These are phyloP conservation scores for Nematocida homosporus DNA, from an alignment of 371 early-diverging fungal species.

Conservation along the genomic window DNA sequence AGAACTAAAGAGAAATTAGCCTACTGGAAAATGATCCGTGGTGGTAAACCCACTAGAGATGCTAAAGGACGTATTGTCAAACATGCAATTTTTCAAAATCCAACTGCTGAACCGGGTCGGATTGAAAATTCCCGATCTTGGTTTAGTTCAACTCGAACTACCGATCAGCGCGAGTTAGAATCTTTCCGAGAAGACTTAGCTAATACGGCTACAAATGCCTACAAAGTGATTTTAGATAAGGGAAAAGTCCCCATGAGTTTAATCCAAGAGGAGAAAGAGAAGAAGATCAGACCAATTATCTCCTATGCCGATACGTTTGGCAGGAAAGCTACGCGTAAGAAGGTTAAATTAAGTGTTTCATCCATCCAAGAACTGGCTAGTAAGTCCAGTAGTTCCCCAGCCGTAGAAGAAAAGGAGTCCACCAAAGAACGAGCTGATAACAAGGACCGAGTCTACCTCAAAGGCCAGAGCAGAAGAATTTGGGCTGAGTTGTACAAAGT, in stretches of 20 bases:
- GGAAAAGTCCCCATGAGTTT: slow-evolving; percentile 93
- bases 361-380: slow-evolving; percentile 76
- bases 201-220: slow-evolving; percentile 72
- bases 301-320: slow-evolving; percentile 83
- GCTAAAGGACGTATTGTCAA: slow-evolving; percentile 83
- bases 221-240: slow-evolving; percentile 83
- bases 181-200: slow-evolving; percentile 71
- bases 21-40: slow-evolving; percentile 63
- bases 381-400: slow-evolving; percentile 51
- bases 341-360: slow-evolving; percentile 72
- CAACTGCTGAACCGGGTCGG: slow-evolving; percentile 72
- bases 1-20: slow-evolving; percentile 65
- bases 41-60: slow-evolving; percentile 76
- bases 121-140: slow-evolving; percentile 88
- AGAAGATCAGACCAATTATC: slow-evolving; percentile 74
- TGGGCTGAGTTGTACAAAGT: slow-evolving; percentile 99
- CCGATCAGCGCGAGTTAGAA: slow-evolving; percentile 76
- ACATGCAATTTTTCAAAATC: slow-evolving; percentile 83
- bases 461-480: slow-evolving; percentile 89
- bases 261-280: slow-evolving; percentile 72
- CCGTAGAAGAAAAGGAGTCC: slow-evolving; percentile 64
- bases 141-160: slow-evolving; percentile 83
- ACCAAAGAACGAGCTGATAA: slow-evolving; percentile 26
- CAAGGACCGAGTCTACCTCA: slow-evolving; percentile 69
- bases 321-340: slow-evolving; percentile 81